Evolutionary conservation across 805 yeast genomes (phyloP).

Genomic region (Isabelozyma rhagii): DNA sequence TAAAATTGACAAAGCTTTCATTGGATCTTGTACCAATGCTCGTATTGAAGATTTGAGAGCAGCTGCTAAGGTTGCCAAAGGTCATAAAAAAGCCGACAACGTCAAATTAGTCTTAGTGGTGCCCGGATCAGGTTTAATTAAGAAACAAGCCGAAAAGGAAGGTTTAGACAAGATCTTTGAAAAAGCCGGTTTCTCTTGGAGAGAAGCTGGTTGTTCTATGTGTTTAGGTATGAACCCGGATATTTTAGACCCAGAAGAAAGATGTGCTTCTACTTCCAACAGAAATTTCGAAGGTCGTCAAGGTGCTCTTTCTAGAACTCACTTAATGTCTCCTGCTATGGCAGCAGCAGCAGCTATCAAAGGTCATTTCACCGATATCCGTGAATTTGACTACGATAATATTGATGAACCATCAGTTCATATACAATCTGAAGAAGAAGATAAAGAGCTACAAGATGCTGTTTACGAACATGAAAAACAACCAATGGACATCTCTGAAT

Average conservation of each 20-base stretch:
- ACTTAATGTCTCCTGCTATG: constrained; percentile 98
- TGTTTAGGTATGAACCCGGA: constrained; percentile 99
- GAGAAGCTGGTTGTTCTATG: constrained; percentile 99
- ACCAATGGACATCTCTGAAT: constrained; percentile 53
- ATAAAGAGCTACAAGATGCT: constrained; percentile 62
- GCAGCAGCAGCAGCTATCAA: constrained; percentile 97
- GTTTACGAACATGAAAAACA: constrained; percentile 71
- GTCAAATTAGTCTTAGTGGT: constrained; percentile 86
- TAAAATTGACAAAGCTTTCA: constrained; percentile 86
- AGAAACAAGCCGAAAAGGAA: constrained; percentile 89
- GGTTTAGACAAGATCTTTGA: constrained; percentile 89
- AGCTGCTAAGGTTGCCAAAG: constrained; percentile 91
- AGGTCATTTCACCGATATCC: constrained; percentile 88
- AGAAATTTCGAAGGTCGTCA: constrained; percentile 99
- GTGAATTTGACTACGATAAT: constrained; percentile 67
- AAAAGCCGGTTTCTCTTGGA: constrained; percentile 96
- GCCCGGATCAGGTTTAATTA: constrained; percentile 96
- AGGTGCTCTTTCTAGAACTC: constrained; percentile 95
- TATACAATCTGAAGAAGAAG: constrained; percentile 43
- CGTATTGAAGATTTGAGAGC: constrained; percentile 95
- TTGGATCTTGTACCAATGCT: constrained; percentile 97
- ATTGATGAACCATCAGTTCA: constrained; percentile 59
- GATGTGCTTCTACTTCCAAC: constrained; percentile 98
- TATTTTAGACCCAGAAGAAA: constrained; percentile 88
- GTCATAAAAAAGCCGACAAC: constrained; percentile 78